phyloP scores from a whole-genome alignment of 148 eudicot genomes.

The Nepenthes mirabilis region DNA sequence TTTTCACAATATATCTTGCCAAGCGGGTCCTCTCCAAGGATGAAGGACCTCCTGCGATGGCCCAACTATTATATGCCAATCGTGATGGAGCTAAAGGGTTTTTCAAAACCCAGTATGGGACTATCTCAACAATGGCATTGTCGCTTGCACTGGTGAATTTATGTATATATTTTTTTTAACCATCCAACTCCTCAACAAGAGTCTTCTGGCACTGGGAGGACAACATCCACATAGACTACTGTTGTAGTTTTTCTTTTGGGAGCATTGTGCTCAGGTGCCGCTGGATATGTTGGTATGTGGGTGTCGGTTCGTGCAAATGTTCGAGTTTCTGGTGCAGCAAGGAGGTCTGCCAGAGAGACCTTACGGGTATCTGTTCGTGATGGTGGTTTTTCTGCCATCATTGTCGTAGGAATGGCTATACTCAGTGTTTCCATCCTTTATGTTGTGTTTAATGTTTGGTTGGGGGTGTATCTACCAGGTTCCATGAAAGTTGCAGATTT shows the following conservation, averaged over 20 bases:
- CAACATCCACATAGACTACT: constrained; percentile 72
- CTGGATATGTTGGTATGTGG: constrained; percentile 99
- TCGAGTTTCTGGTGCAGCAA: constrained; percentile 94
- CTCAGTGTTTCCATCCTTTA: constrained; percentile 84
- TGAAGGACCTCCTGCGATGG: constrained; percentile 99
- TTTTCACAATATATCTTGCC: constrained; percentile 60
- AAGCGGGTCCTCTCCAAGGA: constrained; percentile 95
- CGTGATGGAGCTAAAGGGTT: constrained; percentile 99
- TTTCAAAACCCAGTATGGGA: constrained; percentile 92
- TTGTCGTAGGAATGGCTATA: constrained; percentile 98
- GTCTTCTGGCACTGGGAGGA: constrained; percentile 85
- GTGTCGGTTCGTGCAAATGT: constrained; percentile 99
- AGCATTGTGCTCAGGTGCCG: constrained; percentile 90
- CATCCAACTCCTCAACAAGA: constrained; percentile 84
- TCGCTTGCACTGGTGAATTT: constrained; percentile 68
- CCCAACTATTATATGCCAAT: constrained; percentile 93
- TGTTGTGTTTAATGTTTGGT: constrained; percentile 87
- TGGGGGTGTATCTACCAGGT: constrained; percentile 78
- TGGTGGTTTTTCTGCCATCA: constrained; percentile 91
- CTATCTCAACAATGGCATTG: constrained; percentile 93
- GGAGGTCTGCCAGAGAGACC: constrained; percentile 97
- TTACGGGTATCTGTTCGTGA: constrained; percentile 99
- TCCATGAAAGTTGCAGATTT: constrained; percentile 84
- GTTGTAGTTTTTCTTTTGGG: constrained; percentile 87
- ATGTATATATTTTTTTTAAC: constrained; percentile 68